Evolutionary conservation across 1,284 basidiomycete species (phyloP), one percentile per base, ranked within the genome.

Genomic region (Coriolopsis trogii): DNA sequence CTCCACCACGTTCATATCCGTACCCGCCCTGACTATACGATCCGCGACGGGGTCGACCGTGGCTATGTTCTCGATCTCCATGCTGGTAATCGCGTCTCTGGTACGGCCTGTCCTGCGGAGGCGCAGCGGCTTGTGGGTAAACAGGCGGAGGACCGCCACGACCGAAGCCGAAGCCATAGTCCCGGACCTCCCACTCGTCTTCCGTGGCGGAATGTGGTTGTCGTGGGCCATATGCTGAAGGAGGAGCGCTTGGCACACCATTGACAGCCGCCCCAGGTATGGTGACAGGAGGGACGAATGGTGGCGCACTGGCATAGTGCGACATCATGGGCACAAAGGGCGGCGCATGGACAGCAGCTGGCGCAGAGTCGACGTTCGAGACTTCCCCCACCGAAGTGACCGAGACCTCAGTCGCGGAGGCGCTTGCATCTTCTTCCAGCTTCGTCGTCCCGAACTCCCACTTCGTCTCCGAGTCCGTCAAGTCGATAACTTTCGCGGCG

Each of bases 401-500:
- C 7, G 44, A n/a, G 9, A 38, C 21, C 37, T 50, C 20, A 21
- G 45, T 39, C 26, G 46, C 13, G 21, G 26, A 25, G 20, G 29
- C 48, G n/a, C 44, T 41, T 9, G 37, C 38, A 13, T 55, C 63
- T 4, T 60, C 61, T 10, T 60, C 60, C 34, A 62, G 62, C 16
- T 58, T 62, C 24, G 74, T 77, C 38, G 79, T 80, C 20, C 84
- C 84, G 59, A 86, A 86, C 63, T 78, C 77, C 80, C 79, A 85
- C 59, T 74, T 81, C 37, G 68, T 66, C 53, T 55, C 67, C 37
- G 60, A 60, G 39, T 67, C 67, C 20, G 68, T 73, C 48, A 73
- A 55, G 42, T 76, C 76, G 28, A 75, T 69, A 28, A 73, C 66
- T 42, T 63, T 64, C 13, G 56, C 55, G 21, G 53, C 52, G 13